phyloP scores from a whole-genome alignment of 2,329 filamentous ascomycete species.

The Colletotrichum paranaense region DNA sequence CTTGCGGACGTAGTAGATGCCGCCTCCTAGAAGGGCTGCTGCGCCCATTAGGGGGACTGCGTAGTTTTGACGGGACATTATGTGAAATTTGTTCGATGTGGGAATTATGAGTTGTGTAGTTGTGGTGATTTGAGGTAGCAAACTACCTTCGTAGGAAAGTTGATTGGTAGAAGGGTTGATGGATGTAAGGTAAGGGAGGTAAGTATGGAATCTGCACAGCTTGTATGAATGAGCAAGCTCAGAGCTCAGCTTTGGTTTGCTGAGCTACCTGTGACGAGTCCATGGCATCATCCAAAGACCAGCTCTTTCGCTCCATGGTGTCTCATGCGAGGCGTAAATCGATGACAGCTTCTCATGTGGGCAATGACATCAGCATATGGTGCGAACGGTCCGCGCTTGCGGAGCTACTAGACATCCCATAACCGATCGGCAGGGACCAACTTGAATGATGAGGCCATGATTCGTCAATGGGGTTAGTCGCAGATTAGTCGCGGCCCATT shows the following conservation, averaged over 20 bases:
- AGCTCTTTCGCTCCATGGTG: background rate
- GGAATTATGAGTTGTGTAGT: too few relatives aligned
- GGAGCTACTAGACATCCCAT: background rate
- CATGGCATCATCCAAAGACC: slow-evolving; percentile 31
- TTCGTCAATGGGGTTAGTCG: slow-evolving; percentile 18
- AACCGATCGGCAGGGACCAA: slow-evolving; percentile 29
- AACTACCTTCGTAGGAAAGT: too few relatives aligned
- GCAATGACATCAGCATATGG: slow-evolving; percentile 36
- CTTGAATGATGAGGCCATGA: slow-evolving; percentile 29
- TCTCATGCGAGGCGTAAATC: slow-evolving; percentile 24
- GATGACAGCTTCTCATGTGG: slow-evolving; percentile 33
- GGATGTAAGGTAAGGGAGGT: too few relatives aligned
- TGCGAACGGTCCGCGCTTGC: background rate
- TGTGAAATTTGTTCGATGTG: background rate
- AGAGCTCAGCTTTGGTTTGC: slow-evolving; percentile 9
- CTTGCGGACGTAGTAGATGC: slow-evolving; percentile 30
- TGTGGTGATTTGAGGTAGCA: too few relatives aligned
- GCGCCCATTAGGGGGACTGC: slow-evolving; percentile 24
- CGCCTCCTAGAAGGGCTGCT: slow-evolving; percentile 27
- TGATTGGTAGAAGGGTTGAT: too few relatives aligned
- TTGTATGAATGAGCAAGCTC: background rate
- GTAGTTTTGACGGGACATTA: slow-evolving; percentile 22
- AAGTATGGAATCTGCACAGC: too few relatives aligned
- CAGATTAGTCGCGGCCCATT: background rate
- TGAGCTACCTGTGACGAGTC: slow-evolving; percentile 7